Conservation (phyloP, 169 alveolate species). For the Cryptosporidium andersoni region DNA sequence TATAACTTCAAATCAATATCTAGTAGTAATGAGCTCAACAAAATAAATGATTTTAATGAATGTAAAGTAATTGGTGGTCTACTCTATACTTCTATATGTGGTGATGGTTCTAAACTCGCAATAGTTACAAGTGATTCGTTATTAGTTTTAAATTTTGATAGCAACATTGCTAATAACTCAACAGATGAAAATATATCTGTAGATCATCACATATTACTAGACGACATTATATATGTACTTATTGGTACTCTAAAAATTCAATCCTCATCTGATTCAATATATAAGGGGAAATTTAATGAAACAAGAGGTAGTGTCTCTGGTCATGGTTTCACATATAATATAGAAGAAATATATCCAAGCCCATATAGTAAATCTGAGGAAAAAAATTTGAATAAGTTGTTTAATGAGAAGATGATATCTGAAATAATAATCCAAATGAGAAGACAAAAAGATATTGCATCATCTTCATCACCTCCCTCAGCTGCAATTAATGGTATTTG, state of each 20-base stretch:
- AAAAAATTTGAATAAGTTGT: background rate
- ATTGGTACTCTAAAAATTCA: background rate
- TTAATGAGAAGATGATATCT: slow-evolving; percentile 36
- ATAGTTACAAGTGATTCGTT: slow-evolving; percentile 42
- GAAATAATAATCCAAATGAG: slow-evolving; percentile 48
- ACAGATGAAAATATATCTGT: slow-evolving; percentile 20
- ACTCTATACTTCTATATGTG: slow-evolving; percentile 19
- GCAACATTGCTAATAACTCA: slow-evolving; percentile 1
- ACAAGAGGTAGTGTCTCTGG: slow-evolving; percentile 6
- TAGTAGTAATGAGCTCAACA: background rate
- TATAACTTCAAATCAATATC: background rate
- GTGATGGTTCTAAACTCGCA: slow-evolving; percentile 60
- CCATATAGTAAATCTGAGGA: slow-evolving; percentile 28
- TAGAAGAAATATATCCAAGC: slow-evolving; percentile 39
- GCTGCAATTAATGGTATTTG: slow-evolving; percentile 4
- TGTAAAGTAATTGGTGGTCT: slow-evolving; percentile 26
- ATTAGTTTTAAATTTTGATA: slow-evolving; percentile 14
- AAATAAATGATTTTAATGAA: background rate
- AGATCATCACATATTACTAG: slow-evolving; percentile 12
- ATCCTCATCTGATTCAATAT: background rate
- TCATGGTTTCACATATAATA: slow-evolving; percentile 16
- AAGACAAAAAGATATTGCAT: slow-evolving; percentile 15
- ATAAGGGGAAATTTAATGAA: background rate
- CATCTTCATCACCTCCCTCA: slow-evolving; percentile 24
- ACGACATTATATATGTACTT: slow-evolving; percentile 21